Percentiles rank a stretch among this genome's conserved stretches.
Conservation (phyloP, 192 early-diverging fungal genomes). For the Dissophora ornata region DNA sequence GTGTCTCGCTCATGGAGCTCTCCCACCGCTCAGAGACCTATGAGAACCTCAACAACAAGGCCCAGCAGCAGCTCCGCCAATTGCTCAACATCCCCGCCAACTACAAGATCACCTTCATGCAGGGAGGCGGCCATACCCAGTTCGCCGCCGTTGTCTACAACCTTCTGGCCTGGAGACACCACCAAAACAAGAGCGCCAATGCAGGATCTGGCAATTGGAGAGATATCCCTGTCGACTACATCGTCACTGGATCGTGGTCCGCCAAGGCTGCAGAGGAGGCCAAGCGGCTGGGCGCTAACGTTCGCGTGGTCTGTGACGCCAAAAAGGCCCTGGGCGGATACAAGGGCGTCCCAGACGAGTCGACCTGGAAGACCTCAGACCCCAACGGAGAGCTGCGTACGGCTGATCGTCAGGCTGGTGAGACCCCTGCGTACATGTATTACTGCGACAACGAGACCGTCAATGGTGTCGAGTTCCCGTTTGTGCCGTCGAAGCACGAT, state of each 20-base stretch:
- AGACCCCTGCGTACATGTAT: constrained; percentile 89
- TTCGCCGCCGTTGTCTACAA: constrained; percentile 94
- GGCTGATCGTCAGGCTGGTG: constrained; percentile 60
- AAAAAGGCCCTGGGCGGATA: constrained; percentile 66
- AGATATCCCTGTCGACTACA: constrained; percentile 81
- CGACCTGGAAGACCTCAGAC: constrained; percentile 66
- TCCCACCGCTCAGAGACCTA: constrained; percentile 93
- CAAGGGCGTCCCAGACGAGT: constrained; percentile 65
- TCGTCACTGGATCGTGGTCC: constrained; percentile 94
- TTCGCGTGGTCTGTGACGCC: constrained; percentile 83
- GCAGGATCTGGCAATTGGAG: constrained; percentile 31
- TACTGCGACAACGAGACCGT: constrained; percentile 99
- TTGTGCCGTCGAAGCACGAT: constrained; percentile 63
- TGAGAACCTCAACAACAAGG: constrained; percentile 75
- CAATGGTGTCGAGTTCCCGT: constrained; percentile 89
- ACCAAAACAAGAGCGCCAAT: constrained; percentile 39
- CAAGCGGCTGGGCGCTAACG: constrained; percentile 78
- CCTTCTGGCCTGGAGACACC: constrained; percentile 72
- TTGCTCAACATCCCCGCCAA: constrained; percentile 88
- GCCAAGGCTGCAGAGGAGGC: constrained; percentile 89
- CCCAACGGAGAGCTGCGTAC: constrained; percentile 7
- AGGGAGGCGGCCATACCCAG: constrained; percentile 94
- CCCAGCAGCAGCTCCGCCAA: constrained; percentile 77
- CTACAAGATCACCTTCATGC: constrained; percentile 94
- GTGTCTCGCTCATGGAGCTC: constrained; percentile 95